Base-by-base conservation (phyloP, 2,329 filamentous ascomycete species). In the Monosporascus sp. region DNA sequence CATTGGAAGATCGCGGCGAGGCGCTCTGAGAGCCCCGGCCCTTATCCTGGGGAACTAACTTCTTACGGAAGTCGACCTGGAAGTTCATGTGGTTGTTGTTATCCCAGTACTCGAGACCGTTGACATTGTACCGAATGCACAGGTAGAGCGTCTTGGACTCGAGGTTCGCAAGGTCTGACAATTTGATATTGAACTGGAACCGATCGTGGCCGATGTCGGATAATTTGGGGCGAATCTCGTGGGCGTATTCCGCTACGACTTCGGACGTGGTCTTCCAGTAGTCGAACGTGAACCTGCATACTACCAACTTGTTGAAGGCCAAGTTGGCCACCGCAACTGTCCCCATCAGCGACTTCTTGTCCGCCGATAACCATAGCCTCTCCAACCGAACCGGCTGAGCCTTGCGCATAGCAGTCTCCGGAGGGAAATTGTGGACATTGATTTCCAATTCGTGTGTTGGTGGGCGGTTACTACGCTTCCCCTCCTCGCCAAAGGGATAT, bases 261-360 rank as follows among this genome's bases (percentile, higher is more conserved):
- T 99, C 94, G 1, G 94, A 99, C 0, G 92, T 95, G 0, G 94
- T 99, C 79, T 96, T 96, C 94, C 94, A 99, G 74, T 96, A 94
- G 70, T 99, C 94, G 47, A 97, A 81, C 0, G 94, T 99, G 71
- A 99, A 99, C 49, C 94, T 85, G 69, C 90, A 93, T n/a, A 88
- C 85, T 51, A 99, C 90, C 6, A 79, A 72, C 73, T 99, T 99
- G 51, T 92, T 82, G 73, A 96, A 99, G 0, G 91, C 84, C 44
- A 97, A 72, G 71, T 99, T 99, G 67, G 87, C 85, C 22, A 96
- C 92, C 7, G 85, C 88, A 50, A 96, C 81, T 18, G 85, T 88
- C 14, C 94, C 94, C 49, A 96, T 79, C 59, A 99, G 74, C 1
- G 81, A 89, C 73, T 93, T 93, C 65, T 95, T 91, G 69, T 97